A percentile compares a stretch with the other conserved stretches of the same genome.
phyloP scores from a whole-genome alignment of 83 land plant genomes.

The Picea abies region DNA sequence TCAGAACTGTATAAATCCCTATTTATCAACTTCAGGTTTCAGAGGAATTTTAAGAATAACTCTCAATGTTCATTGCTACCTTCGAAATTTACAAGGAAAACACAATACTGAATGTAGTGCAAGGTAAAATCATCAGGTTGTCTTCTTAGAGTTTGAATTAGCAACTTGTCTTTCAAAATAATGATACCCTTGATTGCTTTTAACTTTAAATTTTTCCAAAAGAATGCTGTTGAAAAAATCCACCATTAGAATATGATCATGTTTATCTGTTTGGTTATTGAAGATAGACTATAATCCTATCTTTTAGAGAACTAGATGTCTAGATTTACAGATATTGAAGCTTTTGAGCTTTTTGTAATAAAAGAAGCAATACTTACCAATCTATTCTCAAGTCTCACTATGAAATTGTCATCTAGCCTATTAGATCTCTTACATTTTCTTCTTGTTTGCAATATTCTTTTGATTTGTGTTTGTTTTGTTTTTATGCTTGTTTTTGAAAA shows the following conservation, averaged over 20 bases:
- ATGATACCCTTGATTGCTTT: background rate
- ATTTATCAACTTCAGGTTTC: background rate
- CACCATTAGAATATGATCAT: background rate
- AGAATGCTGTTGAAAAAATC: background rate
- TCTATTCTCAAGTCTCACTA: background rate
- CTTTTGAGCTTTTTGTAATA: background rate
- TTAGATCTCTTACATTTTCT: background rate
- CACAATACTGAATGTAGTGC: background rate
- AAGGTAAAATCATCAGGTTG: background rate
- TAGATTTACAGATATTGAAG: background rate
- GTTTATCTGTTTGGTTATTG: background rate
- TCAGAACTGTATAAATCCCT: background rate
- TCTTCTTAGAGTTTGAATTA: background rate
- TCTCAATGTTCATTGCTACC: background rate
- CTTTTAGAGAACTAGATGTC: background rate
- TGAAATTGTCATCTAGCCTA: background rate
- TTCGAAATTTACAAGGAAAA: background rate
- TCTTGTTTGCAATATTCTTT: no score
- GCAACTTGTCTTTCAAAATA: background rate
- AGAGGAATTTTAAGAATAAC: background rate
- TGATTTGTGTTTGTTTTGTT: no score
- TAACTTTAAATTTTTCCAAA: background rate
- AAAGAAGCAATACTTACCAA: background rate
- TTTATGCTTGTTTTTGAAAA: no score
- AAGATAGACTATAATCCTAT: background rate